A percentile compares a stretch with the other conserved stretches of the same genome.
Conservation (phyloP, 2,329 filamentous ascomycete genomes). For the Exserohilum rostratum region DNA sequence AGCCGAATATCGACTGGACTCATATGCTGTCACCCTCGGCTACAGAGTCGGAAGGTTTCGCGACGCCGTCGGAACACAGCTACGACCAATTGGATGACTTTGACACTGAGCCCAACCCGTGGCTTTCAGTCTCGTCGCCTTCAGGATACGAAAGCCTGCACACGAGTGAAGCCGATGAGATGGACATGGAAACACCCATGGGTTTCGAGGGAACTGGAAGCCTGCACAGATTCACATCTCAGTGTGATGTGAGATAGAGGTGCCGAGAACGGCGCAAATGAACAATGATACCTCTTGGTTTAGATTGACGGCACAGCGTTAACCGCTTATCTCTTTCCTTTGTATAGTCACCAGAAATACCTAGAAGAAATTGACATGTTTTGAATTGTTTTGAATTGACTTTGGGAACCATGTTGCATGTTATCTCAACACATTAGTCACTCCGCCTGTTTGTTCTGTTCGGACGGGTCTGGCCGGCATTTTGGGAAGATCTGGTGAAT, state of each 20-base stretch:
- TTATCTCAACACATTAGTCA: neutral
- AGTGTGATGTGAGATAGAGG: constrained; percentile 58
- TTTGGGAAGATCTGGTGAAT: too few relatives aligned
- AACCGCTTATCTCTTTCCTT: constrained; percentile 25
- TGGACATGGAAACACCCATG: constrained; percentile 51
- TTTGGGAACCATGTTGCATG: neutral
- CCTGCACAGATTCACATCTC: constrained; percentile 69
- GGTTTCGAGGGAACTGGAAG: constrained; percentile 69
- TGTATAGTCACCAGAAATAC: constrained; percentile 17
- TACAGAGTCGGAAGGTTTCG: constrained; percentile 44
- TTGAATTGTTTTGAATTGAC: neutral
- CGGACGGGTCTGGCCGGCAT: too few relatives aligned
- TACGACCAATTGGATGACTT: constrained; percentile 52
- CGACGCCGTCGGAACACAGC: constrained; percentile 46
- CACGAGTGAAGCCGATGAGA: constrained; percentile 57
- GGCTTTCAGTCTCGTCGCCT: constrained; percentile 54
- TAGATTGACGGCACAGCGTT: constrained; percentile 31
- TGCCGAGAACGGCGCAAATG: constrained; percentile 9
- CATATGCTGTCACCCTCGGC: constrained; percentile 60
- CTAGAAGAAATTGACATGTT: constrained; percentile 1
- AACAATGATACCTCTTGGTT: constrained; percentile 35
- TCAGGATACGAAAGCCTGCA: constrained; percentile 65
- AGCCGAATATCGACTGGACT: constrained; percentile 60
- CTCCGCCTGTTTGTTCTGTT: neutral
- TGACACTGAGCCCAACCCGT: constrained; percentile 56